Conservation (phyloP, 1,139 yeast species). For the Geotrichum australiense region DNA sequence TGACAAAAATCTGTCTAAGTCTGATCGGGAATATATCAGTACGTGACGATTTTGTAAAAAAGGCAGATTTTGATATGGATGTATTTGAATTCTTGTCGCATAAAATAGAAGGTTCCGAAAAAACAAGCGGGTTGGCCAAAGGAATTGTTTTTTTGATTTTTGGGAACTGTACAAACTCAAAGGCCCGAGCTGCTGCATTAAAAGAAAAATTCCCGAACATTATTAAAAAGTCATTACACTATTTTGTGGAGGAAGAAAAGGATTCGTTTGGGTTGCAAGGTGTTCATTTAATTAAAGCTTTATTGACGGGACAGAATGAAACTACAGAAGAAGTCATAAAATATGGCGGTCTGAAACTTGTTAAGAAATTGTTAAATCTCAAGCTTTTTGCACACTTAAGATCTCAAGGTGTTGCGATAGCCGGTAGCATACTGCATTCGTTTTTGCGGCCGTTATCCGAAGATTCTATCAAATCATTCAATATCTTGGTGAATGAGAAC, state of each 20-base stretch:
- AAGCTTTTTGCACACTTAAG: slow-evolving; percentile 20
- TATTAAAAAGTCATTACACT: slow-evolving; percentile 12
- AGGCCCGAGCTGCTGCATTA: slow-evolving; percentile 17
- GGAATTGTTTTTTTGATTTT: slow-evolving; percentile 23
- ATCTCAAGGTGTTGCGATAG: slow-evolving; percentile 20
- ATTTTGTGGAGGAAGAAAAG: slow-evolving; percentile 7
- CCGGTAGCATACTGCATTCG: slow-evolving; percentile 17
- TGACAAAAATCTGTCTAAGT: slow-evolving; percentile 7
- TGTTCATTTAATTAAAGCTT: slow-evolving; percentile 25
- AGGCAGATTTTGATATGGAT: not conserved
- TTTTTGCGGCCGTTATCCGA: not conserved
- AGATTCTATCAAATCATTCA: not conserved
- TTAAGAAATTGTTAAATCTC: slow-evolving; percentile 20
- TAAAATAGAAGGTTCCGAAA: slow-evolving; percentile 7
- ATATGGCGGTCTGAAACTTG: slow-evolving; percentile 19
- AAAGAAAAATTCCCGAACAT: slow-evolving; percentile 18
- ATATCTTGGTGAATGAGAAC: not conserved
- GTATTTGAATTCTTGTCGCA: slow-evolving; percentile 5
- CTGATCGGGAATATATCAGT: slow-evolving; percentile 16
- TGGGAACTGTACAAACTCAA: slow-evolving; percentile 22
- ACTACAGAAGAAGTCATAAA: slow-evolving; percentile 14
- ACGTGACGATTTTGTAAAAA: slow-evolving; percentile 14
- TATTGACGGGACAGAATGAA: slow-evolving; percentile 15
- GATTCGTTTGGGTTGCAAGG: slow-evolving; percentile 26
- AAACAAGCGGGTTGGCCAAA: slow-evolving; percentile 15